Conservation (phyloP, 2,329 filamentous ascomycete species). For the Laburnicola sp. region DNA sequence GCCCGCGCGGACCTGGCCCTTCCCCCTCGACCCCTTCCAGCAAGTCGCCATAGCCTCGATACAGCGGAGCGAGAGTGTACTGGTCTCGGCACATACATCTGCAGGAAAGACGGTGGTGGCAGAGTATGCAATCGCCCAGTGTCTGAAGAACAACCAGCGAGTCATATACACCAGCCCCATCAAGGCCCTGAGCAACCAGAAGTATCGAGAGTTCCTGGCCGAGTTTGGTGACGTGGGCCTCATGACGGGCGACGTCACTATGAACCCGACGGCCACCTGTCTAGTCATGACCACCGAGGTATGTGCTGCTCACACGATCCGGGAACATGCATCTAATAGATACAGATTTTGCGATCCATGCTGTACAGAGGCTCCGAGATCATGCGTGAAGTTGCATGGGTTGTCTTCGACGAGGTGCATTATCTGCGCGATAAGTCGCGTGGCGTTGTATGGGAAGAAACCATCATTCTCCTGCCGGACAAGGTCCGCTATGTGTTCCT, state of each 20-base stretch:
- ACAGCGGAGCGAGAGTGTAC: constrained; percentile 90
- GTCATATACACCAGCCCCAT: constrained; percentile 99
- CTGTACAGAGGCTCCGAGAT: constrained; percentile 97
- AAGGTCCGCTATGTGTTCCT: constrained; percentile 99
- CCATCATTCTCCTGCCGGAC: constrained; percentile 94
- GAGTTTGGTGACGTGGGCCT: constrained; percentile 96
- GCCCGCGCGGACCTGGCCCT: constrained; percentile 81
- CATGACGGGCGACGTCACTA: constrained; percentile 99
- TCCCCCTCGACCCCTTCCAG: constrained; percentile 96
- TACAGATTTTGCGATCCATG: constrained; percentile 93
- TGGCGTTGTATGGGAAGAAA: constrained; percentile 99
- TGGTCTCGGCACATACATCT: constrained; percentile 96
- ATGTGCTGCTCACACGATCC: constrained; percentile 10
- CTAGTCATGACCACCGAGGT: constrained; percentile 96
- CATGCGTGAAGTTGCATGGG: constrained; percentile 99
- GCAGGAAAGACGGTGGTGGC: constrained; percentile 98
- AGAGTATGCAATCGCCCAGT: constrained; percentile 97
- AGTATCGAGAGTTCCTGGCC: constrained; percentile 93
- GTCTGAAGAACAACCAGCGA: constrained; percentile 93
- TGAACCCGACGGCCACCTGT: constrained; percentile 97
- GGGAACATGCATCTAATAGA: constrained; percentile 19
- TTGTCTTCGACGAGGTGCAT: constrained; percentile 97
- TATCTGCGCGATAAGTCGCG: constrained; percentile 93
- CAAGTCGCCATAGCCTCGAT: constrained; percentile 93
- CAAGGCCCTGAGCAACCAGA: constrained; percentile 98